Conservation (phyloP, 345 rosid species). For the Passiflora organensis region DNA sequence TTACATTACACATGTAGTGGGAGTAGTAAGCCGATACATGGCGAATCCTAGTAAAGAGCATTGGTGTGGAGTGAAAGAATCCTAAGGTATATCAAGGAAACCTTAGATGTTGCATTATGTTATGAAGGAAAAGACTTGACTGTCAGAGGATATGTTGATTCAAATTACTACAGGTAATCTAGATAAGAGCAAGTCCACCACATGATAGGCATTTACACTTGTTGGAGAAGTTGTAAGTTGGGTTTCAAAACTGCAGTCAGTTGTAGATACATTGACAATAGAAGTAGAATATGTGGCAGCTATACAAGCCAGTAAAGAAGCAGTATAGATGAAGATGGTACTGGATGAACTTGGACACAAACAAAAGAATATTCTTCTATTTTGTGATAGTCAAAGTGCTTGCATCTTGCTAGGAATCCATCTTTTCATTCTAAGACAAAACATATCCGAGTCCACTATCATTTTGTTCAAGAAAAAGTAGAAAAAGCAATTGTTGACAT, state of each 20-base stretch:
- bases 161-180: neutral
- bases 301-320: neutral
- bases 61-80: neutral
- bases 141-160: neutral
- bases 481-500: neutral
- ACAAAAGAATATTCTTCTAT: neutral
- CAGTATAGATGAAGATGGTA: neutral
- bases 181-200: neutral
- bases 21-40: no score
- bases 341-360: neutral
- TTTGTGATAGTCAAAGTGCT: conserved; percentile 1
- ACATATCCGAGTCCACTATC: neutral
- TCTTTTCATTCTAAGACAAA: neutral
- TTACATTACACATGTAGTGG: neutral
- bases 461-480: neutral
- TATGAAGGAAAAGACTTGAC: neutral
- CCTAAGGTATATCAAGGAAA: neutral
- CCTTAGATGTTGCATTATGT: neutral
- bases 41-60: neutral
- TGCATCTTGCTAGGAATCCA: neutral
- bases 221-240: neutral
- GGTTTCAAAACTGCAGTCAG: neutral
- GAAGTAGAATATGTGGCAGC: neutral
- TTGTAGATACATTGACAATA: neutral
- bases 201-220: neutral